These are phyloP conservation scores for Clitopilus hobsonii DNA, from an alignment of 768 basidiomycete genomes.

Conservation along the genomic window DNA sequence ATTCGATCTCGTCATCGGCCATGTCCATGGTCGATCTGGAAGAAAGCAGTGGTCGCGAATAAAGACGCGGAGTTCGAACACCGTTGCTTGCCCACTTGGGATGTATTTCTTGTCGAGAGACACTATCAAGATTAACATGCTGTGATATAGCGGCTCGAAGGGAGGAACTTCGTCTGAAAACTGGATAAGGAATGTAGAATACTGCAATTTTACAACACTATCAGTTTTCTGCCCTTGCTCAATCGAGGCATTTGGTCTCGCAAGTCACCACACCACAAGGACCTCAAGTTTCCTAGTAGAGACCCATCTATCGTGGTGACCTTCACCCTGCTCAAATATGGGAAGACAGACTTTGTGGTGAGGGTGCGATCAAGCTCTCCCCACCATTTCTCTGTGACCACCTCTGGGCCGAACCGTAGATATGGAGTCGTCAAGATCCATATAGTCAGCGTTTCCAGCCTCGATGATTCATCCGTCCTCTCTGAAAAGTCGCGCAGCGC, in stretches of 20 bases:
- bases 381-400: background rate
- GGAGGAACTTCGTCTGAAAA: too few species aligned
- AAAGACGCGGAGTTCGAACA: too few species aligned
- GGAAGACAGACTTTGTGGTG: background rate
- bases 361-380: background rate
- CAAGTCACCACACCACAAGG: background rate
- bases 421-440: background rate
- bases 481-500: background rate
- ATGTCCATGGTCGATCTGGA: too few species aligned
- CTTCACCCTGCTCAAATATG: background rate
- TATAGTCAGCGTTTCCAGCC: background rate
- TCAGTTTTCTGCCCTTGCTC: background rate
- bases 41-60: too few species aligned
- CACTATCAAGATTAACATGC: too few species aligned
- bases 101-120: too few species aligned
- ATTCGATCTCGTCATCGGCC: too few species aligned
- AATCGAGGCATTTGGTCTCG: background rate
- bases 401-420: background rate
- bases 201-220: background rate
- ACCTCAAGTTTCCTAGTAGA: background rate
- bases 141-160: too few species aligned
- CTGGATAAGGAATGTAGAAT: background rate
- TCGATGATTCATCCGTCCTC: background rate
- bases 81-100: too few species aligned
- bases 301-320: background rate